Evolutionary conservation across 2,329 filamentous ascomycete species (phyloP), one percentile per base, ranked within the genome.

Genomic region (Xylaria digitata): DNA sequence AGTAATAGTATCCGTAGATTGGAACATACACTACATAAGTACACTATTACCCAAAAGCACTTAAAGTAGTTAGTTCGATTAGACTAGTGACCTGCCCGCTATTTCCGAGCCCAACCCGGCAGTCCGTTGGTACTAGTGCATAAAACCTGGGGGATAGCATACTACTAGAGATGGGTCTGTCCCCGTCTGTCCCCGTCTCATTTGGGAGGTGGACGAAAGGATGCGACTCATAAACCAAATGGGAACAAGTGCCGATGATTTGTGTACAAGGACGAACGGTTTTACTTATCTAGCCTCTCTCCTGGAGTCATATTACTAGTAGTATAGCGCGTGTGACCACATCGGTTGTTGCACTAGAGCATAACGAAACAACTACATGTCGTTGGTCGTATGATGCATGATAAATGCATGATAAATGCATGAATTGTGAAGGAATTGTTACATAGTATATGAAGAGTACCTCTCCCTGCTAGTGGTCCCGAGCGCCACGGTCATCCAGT

Each of bases 371-470:
- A 52, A 43, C 15, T 50, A 43, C 2, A 37, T 45, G 19, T 8
- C 8, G 32, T 48, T 48, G 30, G 61, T 58, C n/a, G 55, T 59
- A 58, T 21, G 54, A 59, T 54, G 17, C 54, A 64, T 54, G 48
- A 48, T 54, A 59, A 21, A 42, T 59, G 55, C 30, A 30, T 52
- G 30, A 40, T 54, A 59, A 21, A 42, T 59, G 55, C 30, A 30
- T 52, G 30, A 40, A 49, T 30, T 53, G 42, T 34, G 19, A 19
- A 53, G 55, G 48, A 37, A 19, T 46, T 45, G 11, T 30, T 64
- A 54, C 46, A 52, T 50, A 59, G 21, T 64, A 64, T 64, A 64
- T 64, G 46, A 59, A 53, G 61, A 59, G 61, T 64, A 53, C 53
- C 13, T 46, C 40, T 58, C 55, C 61, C 48, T 40, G 26, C 26